Percentiles rank a stretch among this genome's conserved stretches.
phyloP scores from a whole-genome alignment of 2,329 filamentous ascomycete species.

The Hymenoscyphus salicellus region DNA sequence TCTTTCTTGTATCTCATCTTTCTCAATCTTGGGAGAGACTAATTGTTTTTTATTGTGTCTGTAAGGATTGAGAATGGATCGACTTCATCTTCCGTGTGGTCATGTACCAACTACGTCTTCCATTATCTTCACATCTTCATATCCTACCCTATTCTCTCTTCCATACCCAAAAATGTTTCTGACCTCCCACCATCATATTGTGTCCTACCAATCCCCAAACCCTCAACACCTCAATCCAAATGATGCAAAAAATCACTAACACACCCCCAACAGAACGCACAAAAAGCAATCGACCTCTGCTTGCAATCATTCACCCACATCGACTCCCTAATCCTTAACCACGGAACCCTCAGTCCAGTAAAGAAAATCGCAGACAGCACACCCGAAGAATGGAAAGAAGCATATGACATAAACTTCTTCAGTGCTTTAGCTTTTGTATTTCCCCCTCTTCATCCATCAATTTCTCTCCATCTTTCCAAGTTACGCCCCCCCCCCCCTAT shows the following conservation, averaged over 20 bases:
- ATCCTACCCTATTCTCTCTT: too few species aligned
- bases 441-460: not conserved
- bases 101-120: too few species aligned
- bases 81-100: too few species aligned
- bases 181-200: not conserved
- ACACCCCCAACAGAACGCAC: slow-evolving; percentile 42
- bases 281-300: slow-evolving; percentile 63
- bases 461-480: too few species aligned
- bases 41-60: too few species aligned
- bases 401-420: slow-evolving; percentile 85
- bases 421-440: slow-evolving; percentile 72
- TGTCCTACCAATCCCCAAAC: too few species aligned
- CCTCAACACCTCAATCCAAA: not conserved
- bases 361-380: slow-evolving; percentile 64
- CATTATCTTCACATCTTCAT: too few species aligned
- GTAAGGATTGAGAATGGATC: too few species aligned
- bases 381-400: slow-evolving; percentile 69
- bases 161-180: too few species aligned
- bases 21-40: not conserved
- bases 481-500: too few species aligned
- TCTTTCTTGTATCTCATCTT: not conserved
- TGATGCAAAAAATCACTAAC: too few species aligned
- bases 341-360: slow-evolving; percentile 76
- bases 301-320: slow-evolving; percentile 66
- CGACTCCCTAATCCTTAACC: slow-evolving; percentile 84